Conservation (phyloP, 2,329 filamentous ascomycete species). For the Phoma sp. region DNA sequence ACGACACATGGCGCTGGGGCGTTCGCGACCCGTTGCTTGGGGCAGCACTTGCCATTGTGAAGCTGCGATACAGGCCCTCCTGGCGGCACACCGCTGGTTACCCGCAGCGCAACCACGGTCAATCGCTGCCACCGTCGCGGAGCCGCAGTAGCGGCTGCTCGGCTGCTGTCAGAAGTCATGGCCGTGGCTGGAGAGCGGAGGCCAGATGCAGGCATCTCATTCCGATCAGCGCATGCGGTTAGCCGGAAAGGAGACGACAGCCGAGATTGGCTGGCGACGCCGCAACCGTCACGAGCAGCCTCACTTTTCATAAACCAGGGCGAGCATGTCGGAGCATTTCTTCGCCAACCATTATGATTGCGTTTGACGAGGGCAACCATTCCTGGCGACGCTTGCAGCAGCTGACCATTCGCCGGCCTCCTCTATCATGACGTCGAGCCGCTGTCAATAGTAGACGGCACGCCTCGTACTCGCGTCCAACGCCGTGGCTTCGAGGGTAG, state of each 20-base stretch:
- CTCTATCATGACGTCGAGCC: slow-evolving; percentile 8
- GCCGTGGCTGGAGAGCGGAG: slow-evolving; percentile 21
- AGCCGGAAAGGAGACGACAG: slow-evolving; percentile 11
- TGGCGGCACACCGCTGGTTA: slow-evolving; percentile 38
- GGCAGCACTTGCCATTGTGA: slow-evolving; percentile 27
- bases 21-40: slow-evolving; percentile 22
- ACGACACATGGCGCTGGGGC: slow-evolving; percentile 27
- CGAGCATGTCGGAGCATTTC: slow-evolving; percentile 27
- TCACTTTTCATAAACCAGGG: slow-evolving; percentile 41
- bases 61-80: slow-evolving; percentile 39
- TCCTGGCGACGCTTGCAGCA: slow-evolving; percentile 17
- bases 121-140: slow-evolving; percentile 21
- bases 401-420: slow-evolving; percentile 18
- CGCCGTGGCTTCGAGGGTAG: not conserved
- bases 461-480: slow-evolving; percentile 9
- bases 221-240: slow-evolving; percentile 23
- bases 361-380: slow-evolving; percentile 15
- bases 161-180: slow-evolving; percentile 28
- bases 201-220: slow-evolving; percentile 26
- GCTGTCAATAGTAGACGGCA: slow-evolving; percentile 4
- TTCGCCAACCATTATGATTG: slow-evolving; percentile 17
- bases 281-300: slow-evolving; percentile 35
- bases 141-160: slow-evolving; percentile 31
- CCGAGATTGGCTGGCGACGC: slow-evolving; percentile 34
- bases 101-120: slow-evolving; percentile 19